Conservation (phyloP, 805 yeast species). For the Millerozyma acaciae region DNA sequence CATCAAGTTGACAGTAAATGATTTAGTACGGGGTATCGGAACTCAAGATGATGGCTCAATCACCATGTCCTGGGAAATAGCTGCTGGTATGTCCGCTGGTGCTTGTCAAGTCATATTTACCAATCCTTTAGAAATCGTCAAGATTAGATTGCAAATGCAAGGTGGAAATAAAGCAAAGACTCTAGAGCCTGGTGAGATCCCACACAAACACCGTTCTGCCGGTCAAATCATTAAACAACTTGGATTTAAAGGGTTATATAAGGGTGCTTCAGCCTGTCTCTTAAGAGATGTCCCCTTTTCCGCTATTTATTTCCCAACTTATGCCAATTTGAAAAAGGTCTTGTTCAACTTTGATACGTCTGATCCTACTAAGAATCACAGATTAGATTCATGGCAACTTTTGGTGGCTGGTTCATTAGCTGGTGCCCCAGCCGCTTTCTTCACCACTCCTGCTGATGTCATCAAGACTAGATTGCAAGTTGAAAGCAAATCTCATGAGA, state of each 20-base stretch:
- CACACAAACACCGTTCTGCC: conserved; percentile 50
- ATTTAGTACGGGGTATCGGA: conserved; percentile 71
- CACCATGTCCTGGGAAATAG: conserved; percentile 60
- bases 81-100: conserved; percentile 94
- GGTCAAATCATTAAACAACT: conserved; percentile 69
- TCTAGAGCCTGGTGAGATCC: conserved; percentile 34
- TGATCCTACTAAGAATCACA: conserved; percentile 51
- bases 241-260: conserved; percentile 83
- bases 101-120: conserved; percentile 95
- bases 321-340: conserved; percentile 85
- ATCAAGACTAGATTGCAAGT: conserved; percentile 92
- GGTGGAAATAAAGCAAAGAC: conserved; percentile 53
- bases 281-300: conserved; percentile 95
- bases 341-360: conserved; percentile 79
- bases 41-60: conserved; percentile 41
- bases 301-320: conserved; percentile 95
- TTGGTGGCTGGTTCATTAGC: conserved; percentile 89
- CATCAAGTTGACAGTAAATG: conserved; percentile 91
- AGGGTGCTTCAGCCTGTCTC: conserved; percentile 88
- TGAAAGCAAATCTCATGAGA: conserved; percentile 72
- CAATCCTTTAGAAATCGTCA: conserved; percentile 93
- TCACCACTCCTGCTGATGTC: conserved; percentile 96
- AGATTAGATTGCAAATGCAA: conserved; percentile 90
- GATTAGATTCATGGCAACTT: conserved; percentile 78
- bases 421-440: conserved; percentile 96